Percentiles rank a stretch among this genome's conserved stretches.
Conservation (phyloP, 768 basidiomycete species). For the Multifurca ochricompacta region DNA sequence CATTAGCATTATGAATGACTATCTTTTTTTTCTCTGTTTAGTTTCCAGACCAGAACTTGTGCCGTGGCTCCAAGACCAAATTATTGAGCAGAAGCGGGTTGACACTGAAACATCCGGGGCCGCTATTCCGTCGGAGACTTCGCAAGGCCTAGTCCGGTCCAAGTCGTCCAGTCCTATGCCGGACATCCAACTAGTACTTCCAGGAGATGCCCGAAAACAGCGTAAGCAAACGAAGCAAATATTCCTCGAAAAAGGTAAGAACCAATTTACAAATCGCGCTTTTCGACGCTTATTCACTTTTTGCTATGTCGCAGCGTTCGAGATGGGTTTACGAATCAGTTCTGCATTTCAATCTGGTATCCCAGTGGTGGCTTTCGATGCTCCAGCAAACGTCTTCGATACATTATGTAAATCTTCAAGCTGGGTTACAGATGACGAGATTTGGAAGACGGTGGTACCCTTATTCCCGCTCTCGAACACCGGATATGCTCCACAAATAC, state of each 20-base stretch:
- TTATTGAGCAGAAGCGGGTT: slow-evolving; percentile 70
- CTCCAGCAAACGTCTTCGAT: slow-evolving; percentile 53
- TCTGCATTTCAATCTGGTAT: slow-evolving; percentile 50
- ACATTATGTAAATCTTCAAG: slow-evolving; percentile 44
- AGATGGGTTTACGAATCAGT: slow-evolving; percentile 50
- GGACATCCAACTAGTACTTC: slow-evolving; percentile 58
- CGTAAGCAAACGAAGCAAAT: slow-evolving; percentile 65
- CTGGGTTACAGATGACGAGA: slow-evolving; percentile 73
- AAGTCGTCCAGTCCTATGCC: slow-evolving; percentile 31
- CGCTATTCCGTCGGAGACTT: slow-evolving; percentile 34
- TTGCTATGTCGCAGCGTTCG: slow-evolving; percentile 44
- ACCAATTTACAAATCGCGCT: neutral
- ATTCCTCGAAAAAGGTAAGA: slow-evolving; percentile 56
- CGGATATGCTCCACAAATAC: slow-evolving; percentile 58
- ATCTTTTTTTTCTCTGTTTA: slow-evolving; percentile 24
- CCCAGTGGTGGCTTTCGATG: slow-evolving; percentile 67
- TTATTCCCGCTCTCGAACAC: slow-evolving; percentile 50
- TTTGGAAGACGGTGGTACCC: slow-evolving; percentile 53
- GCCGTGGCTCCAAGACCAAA: slow-evolving; percentile 65
- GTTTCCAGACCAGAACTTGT: slow-evolving; percentile 64
- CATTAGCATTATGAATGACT: no score
- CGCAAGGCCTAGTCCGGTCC: slow-evolving; percentile 28
- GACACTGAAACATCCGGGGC: slow-evolving; percentile 61
- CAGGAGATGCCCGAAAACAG: slow-evolving; percentile 65
- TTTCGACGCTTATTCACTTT: neutral